Evolutionary conservation across 2,329 filamentous ascomycete genomes (phyloP), one percentile per base, ranked within the genome.

Genomic region (Xylariaceae sp.): DNA sequence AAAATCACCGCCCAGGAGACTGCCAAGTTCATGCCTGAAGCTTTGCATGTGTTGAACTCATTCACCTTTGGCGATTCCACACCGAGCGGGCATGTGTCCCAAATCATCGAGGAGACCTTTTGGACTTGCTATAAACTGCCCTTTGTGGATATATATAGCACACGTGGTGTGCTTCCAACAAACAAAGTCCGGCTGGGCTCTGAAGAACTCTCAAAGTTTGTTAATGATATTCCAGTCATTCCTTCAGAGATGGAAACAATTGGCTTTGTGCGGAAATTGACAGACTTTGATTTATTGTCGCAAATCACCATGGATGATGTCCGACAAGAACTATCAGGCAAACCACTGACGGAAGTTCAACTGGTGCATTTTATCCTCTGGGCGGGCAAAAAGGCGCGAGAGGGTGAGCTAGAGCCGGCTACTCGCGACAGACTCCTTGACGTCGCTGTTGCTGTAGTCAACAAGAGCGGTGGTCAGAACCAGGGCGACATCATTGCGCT

Each of bases 51-150:
- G 3, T 78, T 94, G 52, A 88, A 89, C 58, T 92, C 94, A 15
- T 99, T 94, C 65, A 89, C 87, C 0, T 95, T 94, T 58, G 80
- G 78, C 35, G 89, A 96, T 62, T 96, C 94, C 1, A 97, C 95
- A 0, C 94, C 94, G 1, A 95, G 88, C 54, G 80, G 80, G 1
- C 80, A 88, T 52, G 87, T 97, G 17, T 89, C 90, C 0, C 83
- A 90, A 62, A 86, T 89, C 53, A 89, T 99, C 46, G 91, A 96
- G 63, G 89, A 96, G 68, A 89, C 90, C 0, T 99, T 99, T 66
- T 99, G 94, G 94, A 95, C 84, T 33, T 91, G 89, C 55, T 94
- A 88, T 62, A 86, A 83, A 64, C 86, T 86, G 55, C 83, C 89
- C 2, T 86, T 82, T 0, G 90, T 97, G 49, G 91, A 96, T 62